Evolutionary conservation across 441 rosid genomes (phyloP).

Genomic region (Populus trichocarpa): DNA sequence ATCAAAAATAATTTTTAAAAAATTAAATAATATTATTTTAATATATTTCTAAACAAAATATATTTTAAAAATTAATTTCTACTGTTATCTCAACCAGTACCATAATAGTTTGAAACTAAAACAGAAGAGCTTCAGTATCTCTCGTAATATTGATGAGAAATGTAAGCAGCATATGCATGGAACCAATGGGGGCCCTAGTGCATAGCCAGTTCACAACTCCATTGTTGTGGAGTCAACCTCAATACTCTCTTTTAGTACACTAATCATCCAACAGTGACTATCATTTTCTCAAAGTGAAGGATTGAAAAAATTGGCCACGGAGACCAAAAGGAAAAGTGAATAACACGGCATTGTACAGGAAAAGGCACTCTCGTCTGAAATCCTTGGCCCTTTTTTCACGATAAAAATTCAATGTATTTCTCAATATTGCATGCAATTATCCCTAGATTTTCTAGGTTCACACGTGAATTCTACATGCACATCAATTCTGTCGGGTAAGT

Average conservation of each 20-base stretch:
- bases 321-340: slow-evolving; percentile 40
- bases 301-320: slow-evolving; percentile 21
- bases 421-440: slow-evolving; percentile 28
- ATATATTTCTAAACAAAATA: too few relatives aligned
- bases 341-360: slow-evolving; percentile 32
- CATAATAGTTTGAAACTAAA: slow-evolving; percentile 9
- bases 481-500: neutral
- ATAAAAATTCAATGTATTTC: neutral
- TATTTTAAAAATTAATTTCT: too few relatives aligned
- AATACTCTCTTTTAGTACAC: slow-evolving; percentile 32
- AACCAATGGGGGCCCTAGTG: slow-evolving; percentile 43
- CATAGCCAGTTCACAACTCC: slow-evolving; percentile 26
- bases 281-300: slow-evolving; percentile 25
- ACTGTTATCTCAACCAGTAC: too few relatives aligned
- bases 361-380: slow-evolving; percentile 17
- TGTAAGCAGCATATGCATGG: slow-evolving; percentile 40
- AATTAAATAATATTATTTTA: too few relatives aligned
- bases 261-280: slow-evolving; percentile 36
- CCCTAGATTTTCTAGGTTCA: slow-evolving; percentile 20
- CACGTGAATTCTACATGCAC: slow-evolving; percentile 37
- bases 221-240: slow-evolving; percentile 52
- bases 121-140: slow-evolving; percentile 25
- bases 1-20: too few relatives aligned
- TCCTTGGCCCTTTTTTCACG: neutral
- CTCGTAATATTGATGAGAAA: slow-evolving; percentile 29